Evolutionary conservation across 352 stramenopile species (phyloP).

Genomic region (Globisporangium alternatum): DNA sequence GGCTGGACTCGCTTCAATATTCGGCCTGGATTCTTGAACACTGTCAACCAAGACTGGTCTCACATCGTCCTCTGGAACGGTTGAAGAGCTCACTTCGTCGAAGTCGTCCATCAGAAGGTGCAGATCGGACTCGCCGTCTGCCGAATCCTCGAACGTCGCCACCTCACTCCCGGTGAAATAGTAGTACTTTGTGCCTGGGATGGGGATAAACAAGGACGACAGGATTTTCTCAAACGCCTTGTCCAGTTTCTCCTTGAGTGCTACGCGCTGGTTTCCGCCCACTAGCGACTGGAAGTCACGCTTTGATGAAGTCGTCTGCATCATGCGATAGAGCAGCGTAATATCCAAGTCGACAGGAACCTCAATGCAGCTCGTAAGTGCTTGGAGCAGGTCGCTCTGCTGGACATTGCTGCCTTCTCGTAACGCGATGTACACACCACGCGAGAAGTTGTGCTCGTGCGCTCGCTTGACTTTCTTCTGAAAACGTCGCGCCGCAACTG

Average conservation of each 20-base stretch:
- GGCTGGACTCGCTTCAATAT: not conserved
- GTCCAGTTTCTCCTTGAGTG: slow-evolving; percentile 60
- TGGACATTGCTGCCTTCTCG: slow-evolving; percentile 71
- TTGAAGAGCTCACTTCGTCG: slow-evolving; percentile 32
- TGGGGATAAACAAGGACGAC: slow-evolving; percentile 49
- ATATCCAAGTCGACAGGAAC: slow-evolving; percentile 86
- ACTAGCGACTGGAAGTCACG: slow-evolving; percentile 27
- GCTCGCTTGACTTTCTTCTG: slow-evolving; percentile 81
- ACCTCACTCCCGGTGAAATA: slow-evolving; percentile 76
- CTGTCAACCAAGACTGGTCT: not conserved
- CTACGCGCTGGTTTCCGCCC: slow-evolving; percentile 41
- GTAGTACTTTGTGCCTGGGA: slow-evolving; percentile 80
- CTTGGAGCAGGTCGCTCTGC: slow-evolving; percentile 84
- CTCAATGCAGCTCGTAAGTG: slow-evolving; percentile 82
- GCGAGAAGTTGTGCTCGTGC: slow-evolving; percentile 88
- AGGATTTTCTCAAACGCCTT: slow-evolving; percentile 75
- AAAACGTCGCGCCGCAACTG: slow-evolving; percentile 50
- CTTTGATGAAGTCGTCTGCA: slow-evolving; percentile 38
- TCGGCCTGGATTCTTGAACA: not conserved
- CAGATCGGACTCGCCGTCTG: slow-evolving; percentile 56
- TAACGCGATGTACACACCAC: slow-evolving; percentile 80
- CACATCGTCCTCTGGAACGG: slow-evolving; percentile 16
- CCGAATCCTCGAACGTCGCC: slow-evolving; percentile 48
- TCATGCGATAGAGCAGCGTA: slow-evolving; percentile 83
- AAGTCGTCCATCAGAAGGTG: slow-evolving; percentile 68